A percentile compares a stretch with the other conserved stretches of the same genome.
These are phyloP conservation scores for Trametes cinnabarina DNA, from an alignment of 768 basidiomycete species.

Conservation along the genomic window DNA sequence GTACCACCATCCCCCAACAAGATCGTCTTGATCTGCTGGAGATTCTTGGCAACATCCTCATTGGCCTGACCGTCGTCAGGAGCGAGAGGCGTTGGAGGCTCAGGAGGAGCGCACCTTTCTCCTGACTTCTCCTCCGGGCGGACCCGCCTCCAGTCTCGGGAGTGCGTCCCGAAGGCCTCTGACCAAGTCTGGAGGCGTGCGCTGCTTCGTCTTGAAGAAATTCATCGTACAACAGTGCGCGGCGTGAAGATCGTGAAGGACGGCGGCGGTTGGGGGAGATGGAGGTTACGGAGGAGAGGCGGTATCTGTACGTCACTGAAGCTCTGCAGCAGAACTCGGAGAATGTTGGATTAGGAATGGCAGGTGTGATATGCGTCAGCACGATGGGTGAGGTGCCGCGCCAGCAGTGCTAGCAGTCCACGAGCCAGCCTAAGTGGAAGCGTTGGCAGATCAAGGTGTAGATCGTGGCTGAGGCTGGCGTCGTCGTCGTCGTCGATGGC, in stretches of 20 bases:
- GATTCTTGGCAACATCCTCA: conserved; percentile 86
- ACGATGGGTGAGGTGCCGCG: not conserved
- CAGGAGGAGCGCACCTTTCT: conserved; percentile 59
- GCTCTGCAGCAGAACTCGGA: conserved; percentile 20
- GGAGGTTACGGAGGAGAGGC: not conserved
- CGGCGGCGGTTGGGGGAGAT: not conserved
- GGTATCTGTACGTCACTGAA: conserved; percentile 11
- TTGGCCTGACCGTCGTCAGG: conserved; percentile 53
- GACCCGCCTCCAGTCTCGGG: conserved; percentile 68
- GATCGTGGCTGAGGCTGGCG: conserved; percentile 4
- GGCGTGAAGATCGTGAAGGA: not conserved
- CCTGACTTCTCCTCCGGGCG: conserved; percentile 72
- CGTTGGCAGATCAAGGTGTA: not conserved
- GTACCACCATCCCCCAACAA: conserved; percentile 86
- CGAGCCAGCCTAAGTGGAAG: not conserved
- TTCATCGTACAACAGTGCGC: conserved; percentile 55
- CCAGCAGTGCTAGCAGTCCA: not conserved
- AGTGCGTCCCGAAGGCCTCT: conserved; percentile 77
- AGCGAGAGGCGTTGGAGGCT: not conserved
- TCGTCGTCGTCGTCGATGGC: conserved; percentile 13
- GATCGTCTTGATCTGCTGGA: conserved; percentile 86
- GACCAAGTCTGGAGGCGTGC: conserved; percentile 87
- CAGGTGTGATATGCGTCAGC: conserved; percentile 11
- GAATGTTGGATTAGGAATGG: conserved; percentile 19
- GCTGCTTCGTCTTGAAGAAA: conserved; percentile 91